Evolutionary conservation across 1,284 basidiomycete species (phyloP).

Genomic region (Apiotrichum montevideense): DNA sequence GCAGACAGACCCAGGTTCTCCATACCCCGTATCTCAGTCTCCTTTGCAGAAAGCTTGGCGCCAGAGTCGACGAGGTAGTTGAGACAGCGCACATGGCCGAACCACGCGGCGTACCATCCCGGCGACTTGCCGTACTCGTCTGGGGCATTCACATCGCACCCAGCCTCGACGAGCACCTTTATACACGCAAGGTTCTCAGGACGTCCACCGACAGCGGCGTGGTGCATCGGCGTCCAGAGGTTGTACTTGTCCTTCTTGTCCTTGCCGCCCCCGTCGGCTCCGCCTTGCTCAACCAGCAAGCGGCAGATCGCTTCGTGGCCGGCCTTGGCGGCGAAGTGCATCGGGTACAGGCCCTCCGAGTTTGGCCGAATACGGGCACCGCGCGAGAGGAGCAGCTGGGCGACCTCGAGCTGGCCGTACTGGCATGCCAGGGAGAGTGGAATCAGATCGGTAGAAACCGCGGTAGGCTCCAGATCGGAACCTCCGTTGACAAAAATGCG

Average conservation of each 20-base stretch:
- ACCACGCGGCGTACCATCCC: conserved; percentile 96
- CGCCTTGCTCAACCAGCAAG: conserved; percentile 62
- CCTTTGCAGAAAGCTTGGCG: conserved; percentile 39
- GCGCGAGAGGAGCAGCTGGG: conserved; percentile 65
- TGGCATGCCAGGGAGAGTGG: conserved; percentile 88
- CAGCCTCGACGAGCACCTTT: conserved; percentile 67
- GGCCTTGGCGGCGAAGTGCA: conserved; percentile 95
- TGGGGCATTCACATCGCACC: conserved; percentile 63
- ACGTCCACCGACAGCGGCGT: conserved; percentile 80
- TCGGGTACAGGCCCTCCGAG: conserved; percentile 90
- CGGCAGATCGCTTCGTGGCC: conserved; percentile 80
- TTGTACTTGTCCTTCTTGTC: conserved; percentile 92
- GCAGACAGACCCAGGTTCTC: conserved; percentile 42
- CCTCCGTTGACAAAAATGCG: conserved; percentile 66
- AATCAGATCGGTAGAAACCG: conserved; percentile 63
- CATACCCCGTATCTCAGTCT: conserved; percentile 31
- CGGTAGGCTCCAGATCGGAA: conserved; percentile 53
- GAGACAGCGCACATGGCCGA: conserved; percentile 78
- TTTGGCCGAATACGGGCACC: conserved; percentile 77
- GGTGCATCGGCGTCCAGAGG: conserved; percentile 96
- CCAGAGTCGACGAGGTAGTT: conserved; percentile 61
- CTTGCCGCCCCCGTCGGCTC: conserved; percentile 56
- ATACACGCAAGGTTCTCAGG: conserved; percentile 62
- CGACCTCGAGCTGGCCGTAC: conserved; percentile 80
- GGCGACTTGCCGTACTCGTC: conserved; percentile 85